Percentiles rank a stretch among this genome's conserved stretches.
These are phyloP conservation scores for Debaryomyces castellii DNA, from an alignment of 805 yeast genomes.

Conservation along the genomic window DNA sequence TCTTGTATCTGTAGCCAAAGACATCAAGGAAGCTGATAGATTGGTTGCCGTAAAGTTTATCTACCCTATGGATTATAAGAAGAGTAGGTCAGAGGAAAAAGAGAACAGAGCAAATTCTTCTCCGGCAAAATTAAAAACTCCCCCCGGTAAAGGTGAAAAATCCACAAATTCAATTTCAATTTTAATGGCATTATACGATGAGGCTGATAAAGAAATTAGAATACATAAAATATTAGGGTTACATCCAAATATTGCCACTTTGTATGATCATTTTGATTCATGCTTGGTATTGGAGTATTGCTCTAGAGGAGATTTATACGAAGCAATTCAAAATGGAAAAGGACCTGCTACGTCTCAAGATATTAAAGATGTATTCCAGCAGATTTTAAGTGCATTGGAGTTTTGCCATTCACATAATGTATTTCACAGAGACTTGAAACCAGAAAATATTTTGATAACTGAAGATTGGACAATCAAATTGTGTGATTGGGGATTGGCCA, in stretches of 20 bases:
- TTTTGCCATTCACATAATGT: constrained; percentile 50
- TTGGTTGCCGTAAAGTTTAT: constrained; percentile 87
- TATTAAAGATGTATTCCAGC: constrained; percentile 53
- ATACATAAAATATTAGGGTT: constrained; percentile 62
- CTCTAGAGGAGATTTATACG: constrained; percentile 83
- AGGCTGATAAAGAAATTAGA: constrained; percentile 67
- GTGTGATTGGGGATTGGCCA: constrained; percentile 62
- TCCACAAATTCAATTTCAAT: constrained; percentile 18
- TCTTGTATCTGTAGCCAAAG: constrained; percentile 83
- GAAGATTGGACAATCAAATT: constrained; percentile 58
- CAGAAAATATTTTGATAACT: constrained; percentile 53
- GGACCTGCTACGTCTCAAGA: constrained; percentile 63
- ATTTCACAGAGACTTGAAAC: constrained; percentile 58
- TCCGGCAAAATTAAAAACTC: constrained; percentile 30
- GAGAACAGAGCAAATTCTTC: constrained; percentile 30
- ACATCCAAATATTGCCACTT: constrained; percentile 45
- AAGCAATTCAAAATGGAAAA: constrained; percentile 63
- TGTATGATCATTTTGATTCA: constrained; percentile 52
- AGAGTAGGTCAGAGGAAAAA: constrained; percentile 16
- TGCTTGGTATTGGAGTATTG: constrained; percentile 73
- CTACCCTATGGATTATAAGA: constrained; percentile 51
- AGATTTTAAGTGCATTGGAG: constrained; percentile 49
- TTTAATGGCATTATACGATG: constrained; percentile 39
- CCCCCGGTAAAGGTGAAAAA: constrained; percentile 5
- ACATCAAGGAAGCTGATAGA: constrained; percentile 43